Conservation (phyloP, 2,329 filamentous ascomycete species). For the Phyllosticta citribraziliensis region DNA sequence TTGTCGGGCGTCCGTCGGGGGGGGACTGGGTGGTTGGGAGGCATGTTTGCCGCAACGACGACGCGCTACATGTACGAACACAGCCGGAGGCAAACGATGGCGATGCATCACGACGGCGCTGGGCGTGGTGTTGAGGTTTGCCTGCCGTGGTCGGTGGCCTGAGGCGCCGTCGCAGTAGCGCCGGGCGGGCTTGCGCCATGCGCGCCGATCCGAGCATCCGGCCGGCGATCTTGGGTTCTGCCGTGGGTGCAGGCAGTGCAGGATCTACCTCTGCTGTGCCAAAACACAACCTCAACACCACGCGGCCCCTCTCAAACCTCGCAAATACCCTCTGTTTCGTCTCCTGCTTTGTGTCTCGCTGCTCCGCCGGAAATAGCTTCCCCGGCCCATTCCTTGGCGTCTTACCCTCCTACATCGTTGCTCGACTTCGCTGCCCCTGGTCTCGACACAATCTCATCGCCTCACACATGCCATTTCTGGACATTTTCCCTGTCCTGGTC, state of each 20-base stretch:
- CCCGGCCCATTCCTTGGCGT: background rate
- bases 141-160: background rate
- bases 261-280: background rate
- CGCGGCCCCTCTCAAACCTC: constrained; percentile 5
- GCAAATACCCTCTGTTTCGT: background rate
- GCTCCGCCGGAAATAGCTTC: background rate
- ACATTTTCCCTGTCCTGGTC: background rate
- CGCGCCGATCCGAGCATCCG: background rate
- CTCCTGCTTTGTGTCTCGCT: background rate
- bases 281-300: background rate
- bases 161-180: background rate
- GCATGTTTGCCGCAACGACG: background rate
- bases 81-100: no score
- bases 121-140: background rate
- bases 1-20: background rate
- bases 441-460: background rate
- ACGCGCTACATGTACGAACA: background rate
- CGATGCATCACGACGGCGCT: background rate
- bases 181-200: background rate
- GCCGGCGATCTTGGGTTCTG: background rate
- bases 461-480: background rate
- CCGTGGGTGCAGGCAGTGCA: background rate
- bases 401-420: background rate
- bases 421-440: background rate
- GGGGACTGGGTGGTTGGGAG: background rate